phyloP scores from a whole-genome alignment of 257 asterid species.

The Ballota nigra region DNA sequence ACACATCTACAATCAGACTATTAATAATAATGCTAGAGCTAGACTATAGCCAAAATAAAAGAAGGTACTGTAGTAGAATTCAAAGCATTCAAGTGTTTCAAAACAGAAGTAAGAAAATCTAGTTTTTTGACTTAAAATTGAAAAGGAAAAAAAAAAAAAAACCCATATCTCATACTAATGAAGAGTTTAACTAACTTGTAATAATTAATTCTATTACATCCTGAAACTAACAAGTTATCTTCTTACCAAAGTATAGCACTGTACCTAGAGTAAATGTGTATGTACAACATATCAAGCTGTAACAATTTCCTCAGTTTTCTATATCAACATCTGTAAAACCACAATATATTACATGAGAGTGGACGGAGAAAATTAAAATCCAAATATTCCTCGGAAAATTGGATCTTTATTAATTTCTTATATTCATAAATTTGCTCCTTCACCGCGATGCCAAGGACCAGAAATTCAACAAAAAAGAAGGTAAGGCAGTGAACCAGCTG shows the following conservation, averaged over 20 bases:
- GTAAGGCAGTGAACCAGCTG: slow-evolving; percentile 74
- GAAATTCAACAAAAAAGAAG: slow-evolving; percentile 65
- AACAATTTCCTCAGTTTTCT: background rate
- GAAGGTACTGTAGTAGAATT: too few species aligned
- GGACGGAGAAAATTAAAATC: background rate
- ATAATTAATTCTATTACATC: background rate
- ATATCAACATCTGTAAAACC: background rate
- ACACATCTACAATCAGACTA: too few species aligned
- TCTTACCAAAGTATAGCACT: background rate
- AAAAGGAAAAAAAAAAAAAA: too few species aligned
- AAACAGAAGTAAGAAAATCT: too few species aligned
- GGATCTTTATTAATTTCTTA: background rate
- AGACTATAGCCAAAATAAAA: too few species aligned
- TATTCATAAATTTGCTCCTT: background rate
- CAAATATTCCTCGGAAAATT: background rate
- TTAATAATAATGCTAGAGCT: too few species aligned
- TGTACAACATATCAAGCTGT: slow-evolving; percentile 7
- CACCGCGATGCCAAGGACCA: slow-evolving; percentile 79
- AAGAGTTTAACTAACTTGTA: background rate
- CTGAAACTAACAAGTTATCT: background rate
- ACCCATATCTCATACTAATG: too few species aligned
- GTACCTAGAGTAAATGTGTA: slow-evolving; percentile 9
- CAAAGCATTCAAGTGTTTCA: too few species aligned
- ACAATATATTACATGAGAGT: slow-evolving; percentile 6
- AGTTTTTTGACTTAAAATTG: too few species aligned